Evolutionary conservation across 1,284 basidiomycete genomes (phyloP), one percentile per base, ranked within the genome.

Genomic region (Malassezia slooffiae): DNA sequence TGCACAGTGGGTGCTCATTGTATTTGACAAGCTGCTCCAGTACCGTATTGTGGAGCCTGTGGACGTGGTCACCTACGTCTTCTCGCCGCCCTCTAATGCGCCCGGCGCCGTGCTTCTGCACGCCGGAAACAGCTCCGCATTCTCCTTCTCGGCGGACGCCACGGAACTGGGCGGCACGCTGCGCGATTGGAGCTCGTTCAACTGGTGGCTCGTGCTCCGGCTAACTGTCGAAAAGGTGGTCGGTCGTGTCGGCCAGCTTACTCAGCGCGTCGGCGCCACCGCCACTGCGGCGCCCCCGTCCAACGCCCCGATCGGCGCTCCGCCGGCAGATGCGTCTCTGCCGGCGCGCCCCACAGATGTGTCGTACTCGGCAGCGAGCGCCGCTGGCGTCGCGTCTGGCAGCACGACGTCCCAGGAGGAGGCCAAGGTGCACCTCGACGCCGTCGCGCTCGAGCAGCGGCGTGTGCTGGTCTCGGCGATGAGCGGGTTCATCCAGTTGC

Each of bases 11-110:
- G 35, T 62, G 5, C 32, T 49, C 17, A 69, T 97, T 60, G 89
- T 95, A 5, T 81, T 91, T 52, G 93, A 96, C 75, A 99, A 99
- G 73, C 75, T 96, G 51, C 83, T 97, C 77, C 91, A 97, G 71
- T 99, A 99, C 71, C 85, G 93, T 62, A 85, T 97, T 45, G 82
- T 97, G 22, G 89, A 96, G 62, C 87, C 90, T 0, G 79, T 81
- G 12, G 90, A 97, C 62, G 83, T 96, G 13, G 81, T 95, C 40
- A 74, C 74, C 4, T 95, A 86, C 80, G 78, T 83, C 13, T 96
- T 97, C 69, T 74, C 11, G 15, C 49, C 55, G 7, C 43, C 52
- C 3, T 32, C 8, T n/a, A 46, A 46, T n/a, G 47, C 54, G 15
- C 50, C 46, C 3, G 24, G 17, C 2, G n/a, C n/a, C n/a, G 24